Conservation (phyloP, 352 stramenopile species). For the Phytopythium litorale region DNA sequence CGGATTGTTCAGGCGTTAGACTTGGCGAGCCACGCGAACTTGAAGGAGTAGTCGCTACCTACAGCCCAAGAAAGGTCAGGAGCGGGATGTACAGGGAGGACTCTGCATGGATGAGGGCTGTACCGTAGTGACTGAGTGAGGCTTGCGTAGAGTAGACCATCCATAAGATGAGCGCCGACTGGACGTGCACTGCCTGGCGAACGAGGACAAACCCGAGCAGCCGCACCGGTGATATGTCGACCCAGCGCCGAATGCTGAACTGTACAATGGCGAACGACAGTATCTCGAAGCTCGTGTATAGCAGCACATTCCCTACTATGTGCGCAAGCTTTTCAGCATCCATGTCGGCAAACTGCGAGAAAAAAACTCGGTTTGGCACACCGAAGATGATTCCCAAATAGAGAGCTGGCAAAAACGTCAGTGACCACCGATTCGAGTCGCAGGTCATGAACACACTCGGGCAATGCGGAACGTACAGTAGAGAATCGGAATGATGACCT, state of each 20-base stretch:
- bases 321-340: not conserved
- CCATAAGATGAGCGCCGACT: constrained; percentile 26
- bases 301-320: constrained; percentile 13
- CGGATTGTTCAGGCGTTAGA: too few species aligned
- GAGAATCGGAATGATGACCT: not conserved
- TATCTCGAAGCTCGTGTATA: constrained; percentile 19
- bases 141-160: constrained; percentile 18
- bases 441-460: not conserved
- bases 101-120: not conserved
- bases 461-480: not conserved
- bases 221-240: constrained; percentile 17
- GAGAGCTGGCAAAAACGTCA: not conserved
- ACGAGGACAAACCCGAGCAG: constrained; percentile 29
- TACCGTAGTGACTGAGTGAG: constrained; percentile 19
- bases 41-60: not conserved
- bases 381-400: not conserved
- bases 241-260: constrained; percentile 6
- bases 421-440: not conserved
- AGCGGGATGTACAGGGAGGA: not conserved
- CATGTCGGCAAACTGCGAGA: constrained; percentile 8
- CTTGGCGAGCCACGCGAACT: not conserved
- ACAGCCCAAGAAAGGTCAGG: not conserved
- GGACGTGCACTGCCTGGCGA: constrained; percentile 15
- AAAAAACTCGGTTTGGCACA: constrained; percentile 9
- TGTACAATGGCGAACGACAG: constrained; percentile 13